Base-by-base conservation (phyloP, 768 basidiomycete genomes). In the Roridomyces roridus region DNA sequence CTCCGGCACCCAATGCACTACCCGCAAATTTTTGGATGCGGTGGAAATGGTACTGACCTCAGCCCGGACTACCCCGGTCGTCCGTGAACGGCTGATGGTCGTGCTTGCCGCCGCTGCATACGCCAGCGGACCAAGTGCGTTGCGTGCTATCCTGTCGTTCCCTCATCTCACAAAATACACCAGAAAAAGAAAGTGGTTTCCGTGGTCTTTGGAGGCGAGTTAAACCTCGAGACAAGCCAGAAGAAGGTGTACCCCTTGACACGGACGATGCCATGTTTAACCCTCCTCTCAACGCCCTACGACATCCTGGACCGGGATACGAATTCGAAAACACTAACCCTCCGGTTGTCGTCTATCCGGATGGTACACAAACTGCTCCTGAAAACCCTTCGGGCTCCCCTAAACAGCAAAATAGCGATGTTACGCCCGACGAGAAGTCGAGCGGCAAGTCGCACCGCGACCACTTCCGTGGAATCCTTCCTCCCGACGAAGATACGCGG, bases 61-160 rank as follows among this genome's bases (percentile, higher is more conserved):
- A 0, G 65, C 83, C 1, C 78, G 83, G 40, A 92, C 92, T 1
- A 82, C 84, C 1, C 93, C 92, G 8, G 92, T 94, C 1, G 91
- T 93, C 0, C 80, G 85, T 37, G 92, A 94, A 66, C 82, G 92
- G 5, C 67, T 97, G 34, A 73, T 92, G 55, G 88, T 93, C 60
- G 88, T 95, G 0, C 75, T 97, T 4, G 92, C 87, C 3, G 92
- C 91, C 20, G 89, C 94, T 8, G 88, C 90, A 1, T 95, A 82
- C 66, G 81, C 85, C 15, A 87, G 81, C 68, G 80, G 83, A 48
- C 64, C 67, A 7, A 78, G 80, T 79, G 59, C 67, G 78, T 77
- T 8, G 55, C 15, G 18, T 39, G 3, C 25, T 25, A 25, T 43
- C 8, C 6, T 31, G 47, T 36, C 12, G 37, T 35, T 28, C 51